Evolutionary conservation across 108 stramenopile species (phyloP), one percentile per base, ranked within the genome.

Genomic region (Chaetoceros muelleri): DNA sequence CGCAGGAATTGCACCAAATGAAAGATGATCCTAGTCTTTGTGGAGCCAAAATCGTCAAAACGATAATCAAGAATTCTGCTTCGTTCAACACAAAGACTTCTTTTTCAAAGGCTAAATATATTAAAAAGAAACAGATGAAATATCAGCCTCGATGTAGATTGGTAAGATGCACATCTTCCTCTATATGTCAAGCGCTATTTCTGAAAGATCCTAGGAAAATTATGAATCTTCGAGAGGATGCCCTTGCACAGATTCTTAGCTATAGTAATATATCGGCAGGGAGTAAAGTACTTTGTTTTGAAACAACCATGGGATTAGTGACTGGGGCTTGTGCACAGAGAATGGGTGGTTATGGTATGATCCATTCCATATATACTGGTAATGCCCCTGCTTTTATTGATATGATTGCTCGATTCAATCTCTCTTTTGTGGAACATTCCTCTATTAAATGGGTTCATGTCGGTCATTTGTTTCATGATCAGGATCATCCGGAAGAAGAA

Each of bases 51-150:
- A 85, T 95, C 50, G 82, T 95, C 20, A 53, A 67, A 18, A 65
- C 79, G 8, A 66, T 95, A n/a, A 78, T 87, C 49, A 67, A 75
- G 62, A 84, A 87, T 60, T 90, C 86, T 16, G 59, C 82, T 25
- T 84, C 87, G 47, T 95, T 90, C 59, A 60, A 64, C 1, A 53
- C 65, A 65, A 95, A 92, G 67, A 95, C 94, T 1, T 80, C 74
- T 44, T 95, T 81, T 47, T 79, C 81, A 56, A 76, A 87, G 48
- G 85, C 83, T 44, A 95, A 95, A 69, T 95, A 89, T 64, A 74
- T 91, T 28, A 58, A 50, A 1, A 52, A 74, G 27, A 95, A 95
- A 57, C 84, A 87, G 44, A 25, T 61, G 49, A 91, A 95, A 55
- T 85, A 92, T 66, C 82, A 83, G 56, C 76, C 64, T 0, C 79